Evolutionary conservation across 768 basidiomycete genomes (phyloP).

Genomic region (Termitomyces sp.): DNA sequence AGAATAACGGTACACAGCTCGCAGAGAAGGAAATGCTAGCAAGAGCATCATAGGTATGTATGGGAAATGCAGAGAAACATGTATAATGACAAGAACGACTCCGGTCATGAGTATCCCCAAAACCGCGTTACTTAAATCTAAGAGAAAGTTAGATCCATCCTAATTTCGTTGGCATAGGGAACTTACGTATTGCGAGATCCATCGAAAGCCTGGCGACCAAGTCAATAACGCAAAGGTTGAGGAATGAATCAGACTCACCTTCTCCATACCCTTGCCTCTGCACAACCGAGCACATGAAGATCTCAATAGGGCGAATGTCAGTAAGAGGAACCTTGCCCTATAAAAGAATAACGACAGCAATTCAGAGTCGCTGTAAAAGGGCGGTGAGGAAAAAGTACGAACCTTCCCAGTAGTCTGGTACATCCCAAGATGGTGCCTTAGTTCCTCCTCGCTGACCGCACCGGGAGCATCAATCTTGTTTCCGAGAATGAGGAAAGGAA

Average conservation of each 20-base stretch:
- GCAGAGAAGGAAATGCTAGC: conserved; percentile 7
- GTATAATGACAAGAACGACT: conserved; percentile 6
- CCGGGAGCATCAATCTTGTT: conserved; percentile 99
- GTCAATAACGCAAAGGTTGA: conserved; percentile 3
- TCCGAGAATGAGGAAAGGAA: conserved; percentile 97
- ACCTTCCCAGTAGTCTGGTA: conserved; percentile 99
- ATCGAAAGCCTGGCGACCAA: conserved; percentile 74
- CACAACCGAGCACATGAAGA: conserved; percentile 99
- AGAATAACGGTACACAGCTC: conserved; percentile 13
- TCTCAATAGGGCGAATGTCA: conserved; percentile 97
- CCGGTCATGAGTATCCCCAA: conserved; percentile 7
- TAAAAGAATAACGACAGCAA: neutral
- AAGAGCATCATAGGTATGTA: conserved; percentile 9
- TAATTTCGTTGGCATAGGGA: neutral
- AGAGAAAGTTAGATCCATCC: neutral
- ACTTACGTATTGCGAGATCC: conserved; percentile 95
- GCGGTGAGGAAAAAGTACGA: conserved; percentile 16
- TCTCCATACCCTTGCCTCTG: conserved; percentile 99
- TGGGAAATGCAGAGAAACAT: conserved; percentile 1
- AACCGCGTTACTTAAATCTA: conserved; percentile 35
- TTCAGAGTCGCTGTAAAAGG: conserved; percentile 8
- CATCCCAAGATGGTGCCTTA: conserved; percentile 91
- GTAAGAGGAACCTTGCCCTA: conserved; percentile 96
- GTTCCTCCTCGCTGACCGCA: conserved; percentile 96
- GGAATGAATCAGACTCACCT: conserved; percentile 44